Base-by-base conservation (phyloP, 768 basidiomycete species). In the Tricholoma hemisulphureum region DNA sequence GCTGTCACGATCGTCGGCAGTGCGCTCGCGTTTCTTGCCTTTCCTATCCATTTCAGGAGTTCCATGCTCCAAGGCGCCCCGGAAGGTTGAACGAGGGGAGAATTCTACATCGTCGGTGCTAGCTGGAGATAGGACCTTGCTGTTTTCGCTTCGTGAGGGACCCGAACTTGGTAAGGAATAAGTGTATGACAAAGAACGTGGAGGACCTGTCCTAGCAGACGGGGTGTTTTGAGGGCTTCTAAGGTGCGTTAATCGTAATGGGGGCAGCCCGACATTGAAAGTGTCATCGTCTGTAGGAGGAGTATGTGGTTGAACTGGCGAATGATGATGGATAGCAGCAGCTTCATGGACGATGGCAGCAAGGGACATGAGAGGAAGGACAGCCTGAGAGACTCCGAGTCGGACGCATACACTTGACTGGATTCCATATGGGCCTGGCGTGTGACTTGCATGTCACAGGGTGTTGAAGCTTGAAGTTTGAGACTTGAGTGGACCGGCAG, bases 141-240 rank as follows among this genome's bases (percentile, higher is more conserved):
- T 66, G 26, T 66, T 69, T 43, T 73, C 63, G 24, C 65, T 58
- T 9, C 64, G 66, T 2, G 71, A 60, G 41, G 65, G 65, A 24
- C 78, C 72, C 1, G 84, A 80, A 18, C 68, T 71, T 1, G 83
- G 75, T 29, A 80, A 71, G 7, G 83, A 78, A 63, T 86, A 86
- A 26, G 81, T 80, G 66, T 83, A 87, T 2, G 87, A 88, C 24
- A 90, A 74, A 0, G 89, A 88, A 37, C 89, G 80, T 4, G 89
- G 89, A 29, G 88, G 87, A 11, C 89, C 89, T 4, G 88, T 90
- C 52, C 89, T 77, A 50, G 75, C 74, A 6, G 87, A 82, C 23
- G 89, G 89, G 0, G 86, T 85, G 50, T 76, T 64, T 29, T 72
- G 72, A 23, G 71, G 72, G 23, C 69, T 69, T 52, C 51, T 65